A percentile compares a stretch with the other conserved stretches of the same genome.
Evolutionary conservation across 257 asterid species (phyloP).

Genomic region (Salvia miltiorrhiza): DNA sequence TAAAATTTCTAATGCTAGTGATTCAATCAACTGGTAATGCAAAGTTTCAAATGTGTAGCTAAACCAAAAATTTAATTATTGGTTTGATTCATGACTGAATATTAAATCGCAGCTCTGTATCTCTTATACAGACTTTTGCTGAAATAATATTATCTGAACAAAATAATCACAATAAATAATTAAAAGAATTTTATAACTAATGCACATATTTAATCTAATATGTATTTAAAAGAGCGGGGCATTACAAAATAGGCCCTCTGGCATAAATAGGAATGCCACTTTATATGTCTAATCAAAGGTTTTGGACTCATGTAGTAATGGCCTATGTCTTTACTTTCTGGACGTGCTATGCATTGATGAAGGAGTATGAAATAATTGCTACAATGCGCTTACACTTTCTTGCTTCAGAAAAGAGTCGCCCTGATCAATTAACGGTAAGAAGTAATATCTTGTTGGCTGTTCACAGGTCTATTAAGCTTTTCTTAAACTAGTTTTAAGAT

Average conservation of each 20-base stretch:
- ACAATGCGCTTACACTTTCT: slow-evolving; percentile 87
- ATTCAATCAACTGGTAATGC: too few species aligned
- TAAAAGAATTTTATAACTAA: too few species aligned
- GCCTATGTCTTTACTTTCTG: slow-evolving; percentile 84
- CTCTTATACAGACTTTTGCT: too few species aligned
- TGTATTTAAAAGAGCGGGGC: too few species aligned
- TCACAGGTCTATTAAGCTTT: not conserved
- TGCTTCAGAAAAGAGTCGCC: slow-evolving; percentile 85
- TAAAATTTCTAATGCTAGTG: too few species aligned
- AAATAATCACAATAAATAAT: too few species aligned
- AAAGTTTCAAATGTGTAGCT: too few species aligned
- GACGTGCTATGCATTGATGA: slow-evolving; percentile 72
- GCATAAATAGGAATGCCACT: slow-evolving; percentile 17
- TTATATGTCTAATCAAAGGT: slow-evolving; percentile 45
- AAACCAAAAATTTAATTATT: too few species aligned
- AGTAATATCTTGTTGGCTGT: slow-evolving; percentile 18
- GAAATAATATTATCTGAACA: too few species aligned
- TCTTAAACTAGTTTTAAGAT: not conserved
- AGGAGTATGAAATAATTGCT: slow-evolving; percentile 73
- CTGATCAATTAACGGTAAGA: slow-evolving; percentile 87
- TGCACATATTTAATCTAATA: too few species aligned
- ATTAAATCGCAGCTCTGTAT: too few species aligned
- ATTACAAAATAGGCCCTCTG: not conserved
- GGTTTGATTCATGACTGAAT: too few species aligned
- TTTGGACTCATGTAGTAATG: slow-evolving; percentile 88